Percentiles rank a stretch among this genome's conserved stretches.
Conservation (phyloP, 441 rosid genomes). For the Manihot esculenta region DNA sequence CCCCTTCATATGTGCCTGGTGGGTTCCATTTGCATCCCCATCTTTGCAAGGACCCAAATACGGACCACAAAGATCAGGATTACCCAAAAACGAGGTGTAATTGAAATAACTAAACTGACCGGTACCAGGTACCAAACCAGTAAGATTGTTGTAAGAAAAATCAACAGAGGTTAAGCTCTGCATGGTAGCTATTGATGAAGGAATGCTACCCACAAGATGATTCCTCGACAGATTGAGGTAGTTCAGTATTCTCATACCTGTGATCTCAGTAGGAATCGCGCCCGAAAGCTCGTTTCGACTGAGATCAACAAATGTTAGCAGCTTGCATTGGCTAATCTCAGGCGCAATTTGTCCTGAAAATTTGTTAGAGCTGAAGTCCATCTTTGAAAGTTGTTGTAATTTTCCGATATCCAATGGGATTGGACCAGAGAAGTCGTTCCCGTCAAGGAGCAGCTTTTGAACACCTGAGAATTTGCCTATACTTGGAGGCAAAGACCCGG, state of each 20-base stretch:
- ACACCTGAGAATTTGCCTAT: constrained; percentile 81
- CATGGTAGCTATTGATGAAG: constrained; percentile 72
- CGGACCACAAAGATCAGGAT: constrained; percentile 87
- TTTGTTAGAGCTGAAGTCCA: constrained; percentile 79
- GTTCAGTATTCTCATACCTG: constrained; percentile 80
- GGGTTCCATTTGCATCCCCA: constrained; percentile 53
- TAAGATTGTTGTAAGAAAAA: constrained; percentile 89
- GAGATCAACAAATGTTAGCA: constrained; percentile 80
- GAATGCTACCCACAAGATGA: constrained; percentile 71
- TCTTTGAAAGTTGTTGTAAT: constrained; percentile 75
- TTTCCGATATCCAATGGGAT: constrained; percentile 81
- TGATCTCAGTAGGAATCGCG: constrained; percentile 74
- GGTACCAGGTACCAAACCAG: constrained; percentile 89
- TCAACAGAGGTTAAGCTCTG: constrained; percentile 91
- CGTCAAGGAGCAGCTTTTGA: constrained; percentile 86
- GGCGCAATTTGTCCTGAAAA: constrained; percentile 72
- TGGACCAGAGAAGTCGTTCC: constrained; percentile 68
- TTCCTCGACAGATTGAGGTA: constrained; percentile 84
- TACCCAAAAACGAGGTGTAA: constrained; percentile 89
- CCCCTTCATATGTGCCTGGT: constrained; percentile 59
- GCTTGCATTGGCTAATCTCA: constrained; percentile 83
- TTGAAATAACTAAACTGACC: constrained; percentile 97
- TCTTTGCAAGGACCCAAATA: constrained; percentile 81
- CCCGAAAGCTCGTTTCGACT: constrained; percentile 88
- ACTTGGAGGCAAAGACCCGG: constrained; percentile 67